Base-by-base conservation (phyloP, 1,284 basidiomycete genomes). In the Gomphus bonarii region DNA sequence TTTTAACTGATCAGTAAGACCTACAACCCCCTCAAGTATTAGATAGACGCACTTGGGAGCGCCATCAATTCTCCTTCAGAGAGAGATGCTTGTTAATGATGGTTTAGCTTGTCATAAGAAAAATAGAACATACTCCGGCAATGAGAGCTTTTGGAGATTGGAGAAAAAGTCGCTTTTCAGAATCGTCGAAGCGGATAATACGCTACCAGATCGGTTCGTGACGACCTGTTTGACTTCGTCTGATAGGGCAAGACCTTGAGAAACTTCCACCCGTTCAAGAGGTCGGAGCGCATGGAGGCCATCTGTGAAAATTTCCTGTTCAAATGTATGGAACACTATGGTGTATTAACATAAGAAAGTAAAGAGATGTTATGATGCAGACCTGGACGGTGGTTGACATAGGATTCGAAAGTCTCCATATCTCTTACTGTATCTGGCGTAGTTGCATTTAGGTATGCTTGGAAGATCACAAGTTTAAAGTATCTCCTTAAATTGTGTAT, bases 81-180 rank as follows among this genome's bases (percentile, higher is more conserved):
- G 54, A 25, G 5, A 7, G 31, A 50, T 16, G 33, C 20, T 30
- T 8, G 38, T 33, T 35, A 18, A 36, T 25, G 28, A 42, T 14
- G 18, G 9, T 14, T 18, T 47, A 11, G 14, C 36, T 25, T 12
- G 20, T 30, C 30, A 22, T n/a, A 46, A 28, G 0, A 52, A 22
- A 11, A 18, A 36, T 12, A 31, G 35, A 8, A 75, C 85, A 56
- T 63, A 93, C 86, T 97, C 95, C 0, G 91, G 89, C 3, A 98
- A 73, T 11, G 89, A 89, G 84, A 95, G 91, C 73, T 97, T 97
- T 72, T 97, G 95, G 50, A 97, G 68, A 63, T 92, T 92, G 1
- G 84, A 85, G 79, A 98, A 98, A 74, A 97, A 95, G 70, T 98
- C 95, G 58, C 91, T 95, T 74, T 99, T 99, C 66, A 99, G 77